Percentiles rank a stretch among this genome's conserved stretches.
Evolutionary conservation across 257 asterid genomes (phyloP).

Genomic region (Solanum arcanum): DNA sequence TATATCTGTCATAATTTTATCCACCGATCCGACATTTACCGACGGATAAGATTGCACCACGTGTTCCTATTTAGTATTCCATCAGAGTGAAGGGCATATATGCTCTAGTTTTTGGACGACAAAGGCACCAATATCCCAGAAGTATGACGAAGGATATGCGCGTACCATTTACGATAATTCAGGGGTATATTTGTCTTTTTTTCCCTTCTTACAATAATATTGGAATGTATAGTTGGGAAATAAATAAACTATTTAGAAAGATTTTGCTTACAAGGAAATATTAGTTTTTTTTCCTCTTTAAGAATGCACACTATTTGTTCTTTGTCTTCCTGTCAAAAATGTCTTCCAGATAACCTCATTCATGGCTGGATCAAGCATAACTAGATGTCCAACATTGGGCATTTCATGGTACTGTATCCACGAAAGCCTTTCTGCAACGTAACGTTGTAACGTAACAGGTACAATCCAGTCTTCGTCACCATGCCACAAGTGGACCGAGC

Average conservation of each 20-base stretch:
- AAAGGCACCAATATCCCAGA: too few relatives aligned
- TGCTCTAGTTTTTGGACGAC: too few relatives aligned
- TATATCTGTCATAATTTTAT: too few relatives aligned
- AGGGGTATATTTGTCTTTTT: too few relatives aligned
- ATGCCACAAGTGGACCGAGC: conserved; percentile 44
- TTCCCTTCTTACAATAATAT: background rate
- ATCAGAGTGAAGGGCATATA: too few relatives aligned
- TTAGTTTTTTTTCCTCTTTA: background rate
- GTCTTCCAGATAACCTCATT: conserved; percentile 30
- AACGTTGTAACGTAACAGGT: conserved; percentile 31
- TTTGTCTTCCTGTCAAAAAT: conserved; percentile 22
- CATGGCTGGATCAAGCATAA: background rate
- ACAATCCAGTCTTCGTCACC: conserved; percentile 41
- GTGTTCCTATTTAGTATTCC: too few relatives aligned
- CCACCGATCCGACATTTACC: too few relatives aligned
- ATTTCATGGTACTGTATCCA: conserved; percentile 13
- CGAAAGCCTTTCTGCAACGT: conserved; percentile 31
- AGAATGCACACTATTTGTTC: background rate
- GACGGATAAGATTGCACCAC: too few relatives aligned
- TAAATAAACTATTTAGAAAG: background rate
- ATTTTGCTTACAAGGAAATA: background rate
- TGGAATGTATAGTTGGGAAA: background rate
- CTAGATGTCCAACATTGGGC: background rate
- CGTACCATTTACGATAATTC: too few relatives aligned
- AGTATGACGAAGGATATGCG: too few relatives aligned